Base-by-base conservation (phyloP, 2,329 filamentous ascomycete species). In the Juglanconis juglandina region DNA sequence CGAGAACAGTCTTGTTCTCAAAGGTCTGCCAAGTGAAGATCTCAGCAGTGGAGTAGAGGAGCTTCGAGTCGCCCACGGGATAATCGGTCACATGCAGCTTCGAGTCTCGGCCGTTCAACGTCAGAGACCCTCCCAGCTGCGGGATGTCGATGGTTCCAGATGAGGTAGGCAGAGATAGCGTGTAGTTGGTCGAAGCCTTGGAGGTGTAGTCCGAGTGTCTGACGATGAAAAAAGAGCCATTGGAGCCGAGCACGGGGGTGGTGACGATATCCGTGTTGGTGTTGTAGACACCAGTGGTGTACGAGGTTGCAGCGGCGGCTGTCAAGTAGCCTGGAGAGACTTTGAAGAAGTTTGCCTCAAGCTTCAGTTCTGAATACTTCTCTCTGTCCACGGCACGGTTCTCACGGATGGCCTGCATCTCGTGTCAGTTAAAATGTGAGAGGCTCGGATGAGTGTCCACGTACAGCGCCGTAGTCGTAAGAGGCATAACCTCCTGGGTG, bases 341-440 rank as follows among this genome's bases (percentile, higher is more conserved):
- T 66, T 87, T 87, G 56, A 91, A 72, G 72, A 94, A 94, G 66
- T 91, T 88, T 34, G 84, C 89, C 64, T 91, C 77, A 0, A 94
- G 81, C 68, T 94, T 95, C 35, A 90, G 77, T 70, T 95, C 90
- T 47, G 86, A 88, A 71, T 92, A 94, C 71, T 94, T 94, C 69
- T 92, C 89, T 2, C 89, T 82, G 39, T 80, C 76, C 3, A 94
- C 77, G 1, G 81, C 81, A 30, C 90, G 81, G 49, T 89, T 85
- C 68, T 63, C 13, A 6, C 54, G 39, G 14, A 59, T 63, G 37
- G 54, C 44, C 44, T 47, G 5, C 4, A 4, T 53, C 5, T 7
- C 11, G 1, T 41, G 33, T 34, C 33, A 34, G 5, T 51, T 5
- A 24, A 4, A 6, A 30, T 8, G 6, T 10, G 24, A 24, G 24